These are phyloP conservation scores for Yamadazyma phyllophila DNA, from an alignment of 805 yeast genomes.

Conservation along the genomic window DNA sequence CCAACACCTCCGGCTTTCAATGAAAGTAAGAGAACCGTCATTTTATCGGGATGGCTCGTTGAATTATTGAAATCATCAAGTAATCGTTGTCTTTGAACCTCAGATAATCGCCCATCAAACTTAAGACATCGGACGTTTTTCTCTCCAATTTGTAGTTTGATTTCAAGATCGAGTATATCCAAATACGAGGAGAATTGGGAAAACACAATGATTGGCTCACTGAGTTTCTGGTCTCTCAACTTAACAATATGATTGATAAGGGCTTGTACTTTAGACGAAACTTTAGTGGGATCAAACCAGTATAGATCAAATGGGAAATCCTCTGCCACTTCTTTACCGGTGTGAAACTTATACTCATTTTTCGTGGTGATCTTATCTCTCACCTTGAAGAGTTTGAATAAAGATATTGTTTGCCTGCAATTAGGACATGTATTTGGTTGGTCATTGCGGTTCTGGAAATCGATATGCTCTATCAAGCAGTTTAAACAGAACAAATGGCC, in stretches of 20 bases:
- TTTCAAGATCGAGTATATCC: conserved; percentile 67
- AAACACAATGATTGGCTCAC: conserved; percentile 79
- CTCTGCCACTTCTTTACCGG: conserved; percentile 21
- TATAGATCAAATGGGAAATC: conserved; percentile 33
- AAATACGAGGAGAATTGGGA: conserved; percentile 86
- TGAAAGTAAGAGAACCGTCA: conserved; percentile 63
- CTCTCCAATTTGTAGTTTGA: conserved; percentile 43
- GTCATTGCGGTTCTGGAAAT: conserved; percentile 54
- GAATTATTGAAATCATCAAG: conserved; percentile 50
- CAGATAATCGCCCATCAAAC: conserved; percentile 77
- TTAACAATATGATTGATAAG: conserved; percentile 56
- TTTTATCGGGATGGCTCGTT: conserved; percentile 21
- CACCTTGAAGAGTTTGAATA: conserved; percentile 47
- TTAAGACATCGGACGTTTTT: conserved; percentile 50
- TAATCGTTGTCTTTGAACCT: conserved; percentile 62
- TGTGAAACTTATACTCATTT: conserved; percentile 30
- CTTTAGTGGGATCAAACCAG: conserved; percentile 48
- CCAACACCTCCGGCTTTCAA: conserved; percentile 96
- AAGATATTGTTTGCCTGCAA: conserved; percentile 60
- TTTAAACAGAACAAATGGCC: conserved; percentile 75
- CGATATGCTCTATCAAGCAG: conserved; percentile 73
- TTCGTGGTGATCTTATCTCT: conserved; percentile 22
- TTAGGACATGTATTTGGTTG: conserved; percentile 64
- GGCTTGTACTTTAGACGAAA: conserved; percentile 74
- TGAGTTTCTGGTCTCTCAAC: conserved; percentile 53